Evolutionary conservation across 2,329 filamentous ascomycete species (phyloP).

Genomic region (Nectriaceae sp.): DNA sequence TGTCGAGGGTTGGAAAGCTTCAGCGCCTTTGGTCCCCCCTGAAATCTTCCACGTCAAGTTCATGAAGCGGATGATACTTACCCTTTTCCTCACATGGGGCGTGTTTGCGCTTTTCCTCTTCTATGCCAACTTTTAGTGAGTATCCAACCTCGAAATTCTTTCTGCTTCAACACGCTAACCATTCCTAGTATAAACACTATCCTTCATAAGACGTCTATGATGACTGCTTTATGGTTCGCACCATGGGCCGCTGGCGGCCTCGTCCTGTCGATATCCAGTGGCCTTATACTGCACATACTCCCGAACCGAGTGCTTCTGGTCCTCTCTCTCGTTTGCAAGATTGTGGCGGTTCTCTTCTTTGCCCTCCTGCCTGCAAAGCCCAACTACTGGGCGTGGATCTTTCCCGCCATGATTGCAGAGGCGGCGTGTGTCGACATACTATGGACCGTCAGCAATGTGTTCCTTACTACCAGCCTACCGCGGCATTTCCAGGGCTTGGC

Average conservation of each 20-base stretch:
- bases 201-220: slow-evolving; percentile 50
- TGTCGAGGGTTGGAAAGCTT: slow-evolving; percentile 64
- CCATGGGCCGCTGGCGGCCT: slow-evolving; percentile 62
- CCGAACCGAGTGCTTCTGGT: slow-evolving; percentile 54
- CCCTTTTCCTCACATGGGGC: slow-evolving; percentile 50
- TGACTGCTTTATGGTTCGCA: slow-evolving; percentile 57
- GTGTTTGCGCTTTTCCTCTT: slow-evolving; percentile 63
- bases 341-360: slow-evolving; percentile 55
- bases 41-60: slow-evolving; percentile 64
- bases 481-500: slow-evolving; percentile 62
- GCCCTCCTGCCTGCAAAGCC: slow-evolving; percentile 54
- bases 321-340: slow-evolving; percentile 50
- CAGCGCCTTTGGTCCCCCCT: slow-evolving; percentile 61
- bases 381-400: slow-evolving; percentile 64
- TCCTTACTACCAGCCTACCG: slow-evolving; percentile 64
- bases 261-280: slow-evolving; percentile 53
- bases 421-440: slow-evolving; percentile 67
- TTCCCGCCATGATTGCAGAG: slow-evolving; percentile 59
- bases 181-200: slow-evolving; percentile 51
- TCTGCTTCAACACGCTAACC: slow-evolving; percentile 3
- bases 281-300: slow-evolving; percentile 55
- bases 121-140: slow-evolving; percentile 65
- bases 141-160: background rate
- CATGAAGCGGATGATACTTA: slow-evolving; percentile 57
- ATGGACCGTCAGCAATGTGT: slow-evolving; percentile 66